Conservation (phyloP, 495 filamentous ascomycete species). For the Penicillium salamii region DNA sequence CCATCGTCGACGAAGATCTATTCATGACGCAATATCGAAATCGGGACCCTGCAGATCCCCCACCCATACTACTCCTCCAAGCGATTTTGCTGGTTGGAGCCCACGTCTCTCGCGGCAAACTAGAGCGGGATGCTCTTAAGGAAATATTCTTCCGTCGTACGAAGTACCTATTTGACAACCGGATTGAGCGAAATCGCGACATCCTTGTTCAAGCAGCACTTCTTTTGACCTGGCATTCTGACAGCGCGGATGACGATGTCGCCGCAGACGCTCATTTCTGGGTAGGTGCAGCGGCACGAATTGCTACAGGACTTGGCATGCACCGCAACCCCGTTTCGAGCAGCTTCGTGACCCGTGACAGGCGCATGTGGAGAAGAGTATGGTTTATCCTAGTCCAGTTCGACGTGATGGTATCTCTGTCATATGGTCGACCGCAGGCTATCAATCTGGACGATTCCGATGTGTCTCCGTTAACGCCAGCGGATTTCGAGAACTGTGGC, state of each 20-base stretch:
- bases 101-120: conserved; percentile 40
- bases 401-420: conserved; percentile 48
- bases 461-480: conserved; percentile 38
- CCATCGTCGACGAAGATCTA: conserved; percentile 45
- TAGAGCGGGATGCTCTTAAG: conserved; percentile 43
- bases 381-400: conserved; percentile 50
- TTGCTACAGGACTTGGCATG: conserved; percentile 49
- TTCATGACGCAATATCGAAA: conserved; percentile 50
- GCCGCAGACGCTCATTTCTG: conserved; percentile 49
- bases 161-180: conserved; percentile 47
- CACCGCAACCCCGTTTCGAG: conserved; percentile 47
- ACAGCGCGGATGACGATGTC: conserved; percentile 47
- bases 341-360: conserved; percentile 40
- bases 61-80: conserved; percentile 44
- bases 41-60: conserved; percentile 42
- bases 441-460: conserved; percentile 51
- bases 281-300: conserved; percentile 47
- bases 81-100: conserved; percentile 46
- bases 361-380: conserved; percentile 46
- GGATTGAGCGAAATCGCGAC: conserved; percentile 50
- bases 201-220: conserved; percentile 47
- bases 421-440: conserved; percentile 48
- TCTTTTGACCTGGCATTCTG: conserved; percentile 48
- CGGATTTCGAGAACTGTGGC: conserved; percentile 50
- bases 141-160: conserved; percentile 48